Base-by-base conservation (phyloP, 257 asterid genomes). In the Paraleonurus japonicus region DNA sequence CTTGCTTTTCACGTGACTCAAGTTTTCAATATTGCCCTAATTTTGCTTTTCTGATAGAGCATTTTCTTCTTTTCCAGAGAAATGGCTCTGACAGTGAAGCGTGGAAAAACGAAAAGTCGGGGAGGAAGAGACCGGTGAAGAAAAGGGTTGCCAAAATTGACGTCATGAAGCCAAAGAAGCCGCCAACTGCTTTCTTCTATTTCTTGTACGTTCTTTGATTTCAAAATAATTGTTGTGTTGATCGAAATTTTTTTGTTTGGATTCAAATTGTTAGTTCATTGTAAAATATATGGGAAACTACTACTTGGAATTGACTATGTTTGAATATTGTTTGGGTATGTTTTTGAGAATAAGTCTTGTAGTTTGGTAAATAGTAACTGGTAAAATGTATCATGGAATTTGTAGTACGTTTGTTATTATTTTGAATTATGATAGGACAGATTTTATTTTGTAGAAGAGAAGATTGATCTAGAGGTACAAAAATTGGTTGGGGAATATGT, bases 141-240 rank as follows among this genome's bases (percentile, higher is more conserved):
- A 85, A 70, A 64, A 82, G 58, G 61, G 77, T 65, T 24, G 57
- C 88, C 19, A 90, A 80, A 80, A 66, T 85, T 13, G 96, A 88
- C 43, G 87, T 85, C 76, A 62, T 82, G 81, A 87, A 78, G 93
- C 98, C 98, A 51, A 90, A 90, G 88, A 93, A 93, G 63, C 98
- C 98, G 26, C 97, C 98, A 15, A 90, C 97, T 51, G 97, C 98
- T 60, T 93, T 93, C 88, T 93, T 93, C 88, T 93, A 82, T 73
- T 93, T 82, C 87, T 61, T 93, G 97, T 90, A 81, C 15, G 89
- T 59, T 11, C 27, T 35, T 51, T 48, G 28, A 57, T 75, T 15
- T 41, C 7, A 20, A 27, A 17, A 6, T 60, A 27, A 9, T 54
- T 41, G 50, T 12, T 50, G 7, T 48, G 3, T 13, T 51, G 53